Conservation (phyloP, 345 rosid genomes). For the Nasturtium officinale region DNA sequence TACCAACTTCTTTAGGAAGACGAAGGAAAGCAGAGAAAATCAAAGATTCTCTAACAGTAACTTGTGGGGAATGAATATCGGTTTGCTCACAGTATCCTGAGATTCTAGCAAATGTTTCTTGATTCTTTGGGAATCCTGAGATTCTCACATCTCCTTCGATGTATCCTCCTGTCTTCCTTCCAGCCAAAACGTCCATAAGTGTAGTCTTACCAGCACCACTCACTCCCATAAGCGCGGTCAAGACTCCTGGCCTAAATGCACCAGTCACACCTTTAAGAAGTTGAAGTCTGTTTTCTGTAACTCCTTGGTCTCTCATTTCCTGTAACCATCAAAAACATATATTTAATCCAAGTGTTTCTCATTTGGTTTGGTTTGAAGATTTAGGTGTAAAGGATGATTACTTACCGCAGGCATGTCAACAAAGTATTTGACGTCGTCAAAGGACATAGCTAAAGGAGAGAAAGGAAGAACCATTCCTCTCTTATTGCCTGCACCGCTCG, state of each 20-base stretch:
- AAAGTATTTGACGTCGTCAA: slow-evolving; percentile 59
- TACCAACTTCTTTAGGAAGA: slow-evolving; percentile 65
- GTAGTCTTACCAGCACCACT: slow-evolving; percentile 97
- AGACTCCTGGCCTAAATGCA: slow-evolving; percentile 84
- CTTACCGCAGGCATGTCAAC: slow-evolving; percentile 76
- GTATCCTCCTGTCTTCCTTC: slow-evolving; percentile 88
- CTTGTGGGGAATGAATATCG: slow-evolving; percentile 89
- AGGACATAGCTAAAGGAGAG: slow-evolving; percentile 76
- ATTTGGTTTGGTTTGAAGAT: neutral
- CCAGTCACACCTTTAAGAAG: slow-evolving; percentile 72
- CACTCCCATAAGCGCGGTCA: slow-evolving; percentile 90
- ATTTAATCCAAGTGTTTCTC: neutral
- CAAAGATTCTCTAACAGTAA: slow-evolving; percentile 74
- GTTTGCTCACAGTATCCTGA: slow-evolving; percentile 51
- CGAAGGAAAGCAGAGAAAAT: slow-evolving; percentile 85
- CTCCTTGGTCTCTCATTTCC: slow-evolving; percentile 92
- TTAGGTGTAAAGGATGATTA: slow-evolving; percentile 20
- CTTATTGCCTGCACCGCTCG: slow-evolving; percentile 44
- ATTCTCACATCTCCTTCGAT: slow-evolving; percentile 81
- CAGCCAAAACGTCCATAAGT: slow-evolving; percentile 90
- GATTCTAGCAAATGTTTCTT: slow-evolving; percentile 87
- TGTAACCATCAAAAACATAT: slow-evolving; percentile 33
- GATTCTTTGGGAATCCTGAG: slow-evolving; percentile 76
- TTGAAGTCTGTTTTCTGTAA: slow-evolving; percentile 65
- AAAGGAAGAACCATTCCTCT: slow-evolving; percentile 85